Conservation (phyloP, 768 basidiomycete species). For the Pisolithus microcarpus region DNA sequence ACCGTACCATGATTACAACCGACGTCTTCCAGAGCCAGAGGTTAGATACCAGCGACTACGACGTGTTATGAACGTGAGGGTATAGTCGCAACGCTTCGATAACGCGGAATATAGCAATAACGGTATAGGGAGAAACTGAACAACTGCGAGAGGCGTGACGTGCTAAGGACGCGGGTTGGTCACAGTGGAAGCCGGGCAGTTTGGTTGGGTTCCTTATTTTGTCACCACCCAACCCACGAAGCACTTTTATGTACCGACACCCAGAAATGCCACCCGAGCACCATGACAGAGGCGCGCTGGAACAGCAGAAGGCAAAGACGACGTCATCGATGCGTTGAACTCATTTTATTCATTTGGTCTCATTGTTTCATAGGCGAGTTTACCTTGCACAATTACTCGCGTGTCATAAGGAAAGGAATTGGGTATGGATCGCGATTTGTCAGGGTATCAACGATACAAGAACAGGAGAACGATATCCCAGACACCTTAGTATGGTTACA, state of each 20-base stretch:
- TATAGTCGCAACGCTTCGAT: background rate
- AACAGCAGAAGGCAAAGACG: background rate
- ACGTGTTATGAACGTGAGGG: background rate
- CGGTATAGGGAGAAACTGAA: background rate
- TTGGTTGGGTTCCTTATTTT: slow-evolving; percentile 19
- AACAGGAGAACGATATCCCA: too few relatives aligned
- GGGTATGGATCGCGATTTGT: background rate
- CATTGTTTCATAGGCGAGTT: too few relatives aligned
- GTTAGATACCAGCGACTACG: background rate
- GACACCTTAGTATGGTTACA: slow-evolving; percentile 4
- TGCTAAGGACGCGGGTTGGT: slow-evolving; percentile 1
- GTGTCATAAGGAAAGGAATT: background rate
- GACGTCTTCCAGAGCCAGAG: background rate
- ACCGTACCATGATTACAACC: slow-evolving; percentile 15
- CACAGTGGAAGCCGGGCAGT: slow-evolving; percentile 1
- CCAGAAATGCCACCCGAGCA: background rate
- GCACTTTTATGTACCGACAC: background rate
- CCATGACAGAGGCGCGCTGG: background rate
- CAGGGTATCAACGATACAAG: background rate
- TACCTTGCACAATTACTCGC: too few relatives aligned
- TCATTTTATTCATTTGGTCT: background rate
- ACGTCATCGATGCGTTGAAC: background rate
- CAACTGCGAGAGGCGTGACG: background rate
- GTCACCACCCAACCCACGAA: slow-evolving; percentile 10
- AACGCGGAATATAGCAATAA: slow-evolving; percentile 1